A percentile compares a stretch with the other conserved stretches of the same genome.
Evolutionary conservation across 257 asterid species (phyloP).

Genomic region (Ophiorrhiza pumila): DNA sequence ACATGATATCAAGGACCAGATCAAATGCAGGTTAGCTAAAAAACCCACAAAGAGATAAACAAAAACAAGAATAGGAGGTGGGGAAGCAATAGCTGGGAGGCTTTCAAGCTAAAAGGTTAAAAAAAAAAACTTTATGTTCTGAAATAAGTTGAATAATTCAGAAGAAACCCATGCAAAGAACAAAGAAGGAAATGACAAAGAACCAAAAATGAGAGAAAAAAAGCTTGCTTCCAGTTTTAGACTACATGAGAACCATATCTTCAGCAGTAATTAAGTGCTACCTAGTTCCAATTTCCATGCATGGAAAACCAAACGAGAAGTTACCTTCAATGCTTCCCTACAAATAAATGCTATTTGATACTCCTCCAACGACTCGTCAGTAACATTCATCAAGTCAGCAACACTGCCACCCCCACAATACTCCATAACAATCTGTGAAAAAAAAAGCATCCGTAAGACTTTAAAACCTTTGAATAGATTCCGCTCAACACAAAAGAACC

Average conservation of each 20-base stretch:
- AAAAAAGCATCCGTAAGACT: constrained; percentile 24
- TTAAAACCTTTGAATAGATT: constrained; percentile 10
- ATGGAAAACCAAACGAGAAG: constrained; percentile 20
- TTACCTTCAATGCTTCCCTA: constrained; percentile 92
- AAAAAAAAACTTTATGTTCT: not conserved
- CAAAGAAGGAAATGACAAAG: not conserved
- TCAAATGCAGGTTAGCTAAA: constrained; percentile 5
- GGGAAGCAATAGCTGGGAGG: not conserved
- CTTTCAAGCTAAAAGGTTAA: not conserved
- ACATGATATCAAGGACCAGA: constrained; percentile 8
- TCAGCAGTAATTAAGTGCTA: not conserved
- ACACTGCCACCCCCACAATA: constrained; percentile 99
- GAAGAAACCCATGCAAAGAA: not conserved
- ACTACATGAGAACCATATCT: not conserved
- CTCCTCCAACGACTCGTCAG: constrained; percentile 90
- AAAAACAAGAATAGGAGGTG: not conserved
- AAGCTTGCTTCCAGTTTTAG: not conserved
- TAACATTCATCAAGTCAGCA: constrained; percentile 91
- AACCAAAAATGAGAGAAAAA: not conserved
- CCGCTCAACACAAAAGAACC: not conserved
- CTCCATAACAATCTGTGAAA: constrained; percentile 97
- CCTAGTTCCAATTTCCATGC: constrained; percentile 2
- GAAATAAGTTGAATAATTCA: not conserved
- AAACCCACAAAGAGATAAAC: not conserved
- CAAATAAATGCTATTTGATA: constrained; percentile 86